Evolutionary conservation across 441 rosid genomes (phyloP).

Genomic region (Geranium incanum): DNA sequence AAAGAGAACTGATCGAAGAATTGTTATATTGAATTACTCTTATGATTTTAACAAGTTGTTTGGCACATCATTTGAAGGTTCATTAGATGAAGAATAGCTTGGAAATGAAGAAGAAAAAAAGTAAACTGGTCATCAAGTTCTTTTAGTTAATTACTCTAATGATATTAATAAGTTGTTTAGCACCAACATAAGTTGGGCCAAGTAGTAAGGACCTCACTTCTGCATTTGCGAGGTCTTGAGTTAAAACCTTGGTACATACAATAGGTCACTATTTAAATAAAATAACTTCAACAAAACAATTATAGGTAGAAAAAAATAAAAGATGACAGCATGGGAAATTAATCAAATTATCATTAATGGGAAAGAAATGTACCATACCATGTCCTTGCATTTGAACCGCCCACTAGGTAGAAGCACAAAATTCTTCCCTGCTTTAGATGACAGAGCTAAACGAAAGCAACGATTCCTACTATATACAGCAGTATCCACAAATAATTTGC

Average conservation of each 20-base stretch:
- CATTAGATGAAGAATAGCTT: constrained; percentile 2
- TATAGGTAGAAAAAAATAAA: not conserved
- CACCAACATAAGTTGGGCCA: no score
- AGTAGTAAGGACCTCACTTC: no score
- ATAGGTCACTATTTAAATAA: no score
- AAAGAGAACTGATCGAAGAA: not conserved
- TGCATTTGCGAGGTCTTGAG: no score
- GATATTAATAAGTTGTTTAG: not conserved
- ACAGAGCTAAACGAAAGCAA: constrained; percentile 79
- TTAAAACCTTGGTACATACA: no score
- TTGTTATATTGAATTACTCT: not conserved
- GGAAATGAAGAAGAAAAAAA: not conserved
- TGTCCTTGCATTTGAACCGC: constrained; percentile 67
- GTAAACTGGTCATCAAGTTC: not conserved
- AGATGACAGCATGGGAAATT: not conserved
- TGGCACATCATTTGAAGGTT: not conserved
- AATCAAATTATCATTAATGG: not conserved
- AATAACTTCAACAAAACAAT: not conserved
- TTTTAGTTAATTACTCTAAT: not conserved
- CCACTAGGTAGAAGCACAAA: constrained; percentile 73
- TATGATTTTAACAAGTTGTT: no score
- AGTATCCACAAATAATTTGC: constrained; percentile 71
- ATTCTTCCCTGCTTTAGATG: constrained; percentile 89
- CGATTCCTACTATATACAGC: constrained; percentile 93
- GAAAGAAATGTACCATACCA: constrained; percentile 46